Base-by-base conservation (phyloP, 495 filamentous ascomycete species). In the Hypoxylon fragiforme region DNA sequence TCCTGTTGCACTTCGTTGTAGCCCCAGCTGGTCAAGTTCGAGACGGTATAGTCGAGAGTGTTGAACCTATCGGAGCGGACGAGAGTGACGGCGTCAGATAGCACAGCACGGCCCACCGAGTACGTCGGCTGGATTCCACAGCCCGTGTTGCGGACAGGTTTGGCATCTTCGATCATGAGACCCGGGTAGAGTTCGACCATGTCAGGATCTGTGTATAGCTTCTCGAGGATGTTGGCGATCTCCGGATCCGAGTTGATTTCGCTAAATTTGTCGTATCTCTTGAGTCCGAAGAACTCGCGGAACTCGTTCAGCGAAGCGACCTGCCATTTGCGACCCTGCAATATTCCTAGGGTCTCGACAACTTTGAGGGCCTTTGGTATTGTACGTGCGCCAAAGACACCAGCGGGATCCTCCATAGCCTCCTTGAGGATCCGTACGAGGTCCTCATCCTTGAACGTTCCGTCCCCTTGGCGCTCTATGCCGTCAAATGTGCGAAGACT, bases 31-130 rank as follows among this genome's bases (percentile, higher is more conserved):
- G 90, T 95, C 20, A 92, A 72, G 53, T 84, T 83, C 16, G 78
- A 81, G 4, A 86, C 79, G 16, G 80, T 87, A 65, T 84, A 89
- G 54, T 82, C 77, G 30, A 71, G 14, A 5, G 89, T 91, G 62
- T 89, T 88, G 74, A 91, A 92, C 11, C 90, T 78, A 71, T 95
- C 90, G 1, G 87, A 85, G 14, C 90, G 82, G 14, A 95, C 88
- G 8, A 94, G 71, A 3, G 85, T 81, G 7, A 89, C 82, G 3
- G 90, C 90, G 67, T 95, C 90, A 3, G 87, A 90, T 7, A 95
- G 77, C 40, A 94, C 84, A 9, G 85, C 86, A 50, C 85, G 77
- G 7, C 85, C 85, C 7, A 85, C 81, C 1, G 89, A 89, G 68
- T 80, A 91, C 38, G 82, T 82, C 7, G 86, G 84, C 41, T 79